A percentile compares a stretch with the other conserved stretches of the same genome.
phyloP scores from a whole-genome alignment of 148 eudicot species.

The Chenopodium quinoa region DNA sequence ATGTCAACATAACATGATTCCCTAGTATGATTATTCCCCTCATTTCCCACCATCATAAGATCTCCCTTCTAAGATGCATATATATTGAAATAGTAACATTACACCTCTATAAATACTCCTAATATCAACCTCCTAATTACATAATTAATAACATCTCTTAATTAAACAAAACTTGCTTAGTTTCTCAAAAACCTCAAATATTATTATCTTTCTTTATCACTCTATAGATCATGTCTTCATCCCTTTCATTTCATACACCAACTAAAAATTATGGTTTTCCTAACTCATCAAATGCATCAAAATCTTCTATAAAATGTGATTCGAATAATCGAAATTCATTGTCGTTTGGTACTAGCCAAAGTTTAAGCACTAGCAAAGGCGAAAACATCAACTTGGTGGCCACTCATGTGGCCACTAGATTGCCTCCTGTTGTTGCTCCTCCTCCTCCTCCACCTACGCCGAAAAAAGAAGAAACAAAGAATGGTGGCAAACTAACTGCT shows the following conservation, averaged over 20 bases:
- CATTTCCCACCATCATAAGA: background rate
- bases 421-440: slow-evolving; percentile 29
- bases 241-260: slow-evolving; percentile 11
- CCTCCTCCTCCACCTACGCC: slow-evolving; percentile 7
- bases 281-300: slow-evolving; percentile 13
- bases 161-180: too few species aligned
- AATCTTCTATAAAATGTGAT: background rate
- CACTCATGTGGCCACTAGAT: slow-evolving; percentile 45
- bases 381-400: slow-evolving; percentile 12
- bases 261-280: slow-evolving; percentile 1
- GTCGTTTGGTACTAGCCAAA: slow-evolving; percentile 10
- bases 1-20: slow-evolving; percentile 5
- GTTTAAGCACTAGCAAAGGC: background rate
- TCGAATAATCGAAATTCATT: background rate
- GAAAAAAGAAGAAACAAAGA: slow-evolving; percentile 21
- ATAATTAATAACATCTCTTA: too few species aligned
- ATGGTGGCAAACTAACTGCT: slow-evolving; percentile 49
- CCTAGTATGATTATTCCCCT: background rate
- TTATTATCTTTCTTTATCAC: background rate
- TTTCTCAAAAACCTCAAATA: background rate
- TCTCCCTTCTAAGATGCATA: background rate
- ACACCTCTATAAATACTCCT: slow-evolving; percentile 33
- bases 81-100: background rate
- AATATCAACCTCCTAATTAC: background rate
- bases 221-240: slow-evolving; percentile 16